phyloP scores from a whole-genome alignment of 805 yeast genomes.

The Saturnispora gosingensis region DNA sequence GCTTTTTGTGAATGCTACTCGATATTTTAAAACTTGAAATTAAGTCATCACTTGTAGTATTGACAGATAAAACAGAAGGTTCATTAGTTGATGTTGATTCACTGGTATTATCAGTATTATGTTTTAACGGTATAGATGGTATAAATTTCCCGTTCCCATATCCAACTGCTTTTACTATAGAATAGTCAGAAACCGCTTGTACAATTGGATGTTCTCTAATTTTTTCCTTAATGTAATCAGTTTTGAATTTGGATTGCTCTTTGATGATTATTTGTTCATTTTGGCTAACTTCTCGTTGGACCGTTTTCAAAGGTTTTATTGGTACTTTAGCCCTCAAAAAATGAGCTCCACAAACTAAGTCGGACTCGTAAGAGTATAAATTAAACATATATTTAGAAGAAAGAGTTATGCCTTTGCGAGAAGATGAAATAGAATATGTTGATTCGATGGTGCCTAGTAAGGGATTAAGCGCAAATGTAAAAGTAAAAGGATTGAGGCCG shows the following conservation, averaged over 20 bases:
- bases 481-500: conserved; percentile 58
- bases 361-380: conserved; percentile 80
- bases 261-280: neutral
- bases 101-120: neutral
- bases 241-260: neutral
- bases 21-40: conserved; percentile 65
- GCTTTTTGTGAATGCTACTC: conserved; percentile 55
- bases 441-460: conserved; percentile 82
- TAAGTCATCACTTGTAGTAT: conserved; percentile 4
- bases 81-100: neutral
- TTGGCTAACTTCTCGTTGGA: neutral
- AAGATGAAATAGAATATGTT: conserved; percentile 56
- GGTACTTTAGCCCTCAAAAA: conserved; percentile 44
- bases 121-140: neutral
- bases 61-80: neutral
- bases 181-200: conserved; percentile 6
- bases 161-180: conserved; percentile 3
- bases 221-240: conserved; percentile 4
- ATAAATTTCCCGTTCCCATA: neutral
- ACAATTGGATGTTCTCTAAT: conserved; percentile 3
- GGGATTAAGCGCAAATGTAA: conserved; percentile 84
- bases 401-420: conserved; percentile 36
- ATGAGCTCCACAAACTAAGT: conserved; percentile 79
- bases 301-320: neutral
- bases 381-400: conserved; percentile 85